Evolutionary conservation across 345 rosid species (phyloP).

Genomic region (Lagerstroemia speciosa): DNA sequence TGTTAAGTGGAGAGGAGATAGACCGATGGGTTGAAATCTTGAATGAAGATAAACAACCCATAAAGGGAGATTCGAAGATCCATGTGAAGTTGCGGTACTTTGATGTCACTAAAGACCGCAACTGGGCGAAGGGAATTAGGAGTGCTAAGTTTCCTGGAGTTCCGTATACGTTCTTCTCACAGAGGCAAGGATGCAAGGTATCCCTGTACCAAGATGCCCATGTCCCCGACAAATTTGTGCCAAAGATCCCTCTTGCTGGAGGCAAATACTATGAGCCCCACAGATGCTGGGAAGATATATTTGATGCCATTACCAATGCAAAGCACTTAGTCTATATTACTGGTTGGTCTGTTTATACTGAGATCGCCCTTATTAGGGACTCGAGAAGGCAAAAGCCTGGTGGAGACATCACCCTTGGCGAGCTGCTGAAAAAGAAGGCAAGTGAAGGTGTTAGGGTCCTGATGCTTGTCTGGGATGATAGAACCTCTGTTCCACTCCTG

Average conservation of each 20-base stretch:
- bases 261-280: conserved; percentile 75
- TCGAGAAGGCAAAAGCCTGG: conserved; percentile 92
- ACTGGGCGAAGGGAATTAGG: conserved; percentile 52
- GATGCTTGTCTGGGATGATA: conserved; percentile 96
- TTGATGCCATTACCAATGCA: conserved; percentile 79
- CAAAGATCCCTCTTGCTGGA: conserved; percentile 83
- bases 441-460: conserved; percentile 87
- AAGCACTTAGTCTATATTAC: conserved; percentile 85
- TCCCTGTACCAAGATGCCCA: conserved; percentile 95
- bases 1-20: conserved; percentile 67
- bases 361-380: conserved; percentile 74
- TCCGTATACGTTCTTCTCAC: conserved; percentile 79
- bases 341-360: conserved; percentile 97
- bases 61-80: conserved; percentile 56
- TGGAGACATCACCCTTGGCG: conserved; percentile 74
- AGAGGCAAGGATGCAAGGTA: conserved; percentile 83
- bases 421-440: conserved; percentile 82
- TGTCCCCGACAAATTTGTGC: conserved; percentile 71
- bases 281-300: conserved; percentile 94
- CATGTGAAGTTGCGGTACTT: conserved; percentile 86
- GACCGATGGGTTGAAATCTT: conserved; percentile 81
- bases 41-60: conserved; percentile 56
- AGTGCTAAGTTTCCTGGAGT: conserved; percentile 82
- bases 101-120: conserved; percentile 58
- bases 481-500: conserved; percentile 82